Evolutionary conservation across 2,329 filamentous ascomycete species (phyloP), one percentile per base, ranked within the genome.

Genomic region (Talaromyces islandicus): DNA sequence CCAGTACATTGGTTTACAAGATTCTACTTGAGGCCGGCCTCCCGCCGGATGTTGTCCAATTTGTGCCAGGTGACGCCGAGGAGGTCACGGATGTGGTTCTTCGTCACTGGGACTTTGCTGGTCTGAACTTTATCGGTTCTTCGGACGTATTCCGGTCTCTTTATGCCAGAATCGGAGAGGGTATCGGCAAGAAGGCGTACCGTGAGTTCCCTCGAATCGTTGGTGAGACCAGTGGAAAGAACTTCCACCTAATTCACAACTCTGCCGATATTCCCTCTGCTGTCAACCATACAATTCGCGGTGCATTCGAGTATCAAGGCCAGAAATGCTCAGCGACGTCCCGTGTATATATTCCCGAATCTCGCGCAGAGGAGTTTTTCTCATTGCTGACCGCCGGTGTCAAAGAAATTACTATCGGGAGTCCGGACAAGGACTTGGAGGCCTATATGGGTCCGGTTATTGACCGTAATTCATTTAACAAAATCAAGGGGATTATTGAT

Each of bases 61-160:
- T 96, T 72, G 85, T 97, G 6, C 92, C 92, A 1, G 93, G 92
- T 58, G 88, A 96, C 71, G 89, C 93, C 0, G 88, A 88, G 59
- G 85, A 90, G 72, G 85, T 97, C 62, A 97, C 91, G 56, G 85
- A 88, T 70, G 82, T 83, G 24, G 89, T 89, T 4, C 83, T 97
- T 50, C 81, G 81, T 43, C 91, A 94, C 80, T 85, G 80, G 65
- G 82, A 95, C 21, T 94, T 97, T 68, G 88, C 92, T 9, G 89
- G 90, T 19, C 85, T 97, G 21, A 92, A 97, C 80, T 97, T 92
- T 81, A 97, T 92, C 0, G 93, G 93, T 63, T 94, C 89, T 79
- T 97, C 93, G 0, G 86, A 86, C 56, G 90, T 97, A 29, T 97
- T 97, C 86, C 88, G 91, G 63, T 86, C 87, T 70, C 81, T 97